Percentiles rank a stretch among this genome's conserved stretches.
phyloP scores from a whole-genome alignment of 495 filamentous ascomycete species.

The Aspergillus carlsbadensis region DNA sequence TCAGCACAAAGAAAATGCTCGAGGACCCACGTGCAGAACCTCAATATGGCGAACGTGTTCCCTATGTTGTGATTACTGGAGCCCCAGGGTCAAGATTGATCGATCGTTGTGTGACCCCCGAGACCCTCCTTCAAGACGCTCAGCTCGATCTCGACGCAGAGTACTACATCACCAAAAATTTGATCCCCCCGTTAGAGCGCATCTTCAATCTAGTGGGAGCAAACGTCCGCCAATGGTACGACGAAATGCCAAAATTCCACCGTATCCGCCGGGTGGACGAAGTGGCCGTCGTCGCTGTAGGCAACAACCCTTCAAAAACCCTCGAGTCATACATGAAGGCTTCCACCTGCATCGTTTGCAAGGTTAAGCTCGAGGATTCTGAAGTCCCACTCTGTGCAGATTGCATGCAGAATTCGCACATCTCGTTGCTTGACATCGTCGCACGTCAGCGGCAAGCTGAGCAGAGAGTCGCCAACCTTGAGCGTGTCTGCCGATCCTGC shows the following conservation, averaged over 20 bases:
- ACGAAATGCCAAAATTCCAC: constrained; percentile 92
- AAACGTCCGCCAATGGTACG: constrained; percentile 88
- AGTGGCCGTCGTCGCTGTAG: constrained; percentile 12
- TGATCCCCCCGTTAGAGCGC: constrained; percentile 91
- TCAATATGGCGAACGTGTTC: constrained; percentile 92
- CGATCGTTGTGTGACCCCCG: constrained; percentile 87
- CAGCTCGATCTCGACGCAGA: constrained; percentile 87
- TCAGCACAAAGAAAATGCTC: constrained; percentile 80
- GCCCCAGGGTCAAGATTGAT: constrained; percentile 81
- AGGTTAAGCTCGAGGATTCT: constrained; percentile 57
- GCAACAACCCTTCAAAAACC: constrained; percentile 54
- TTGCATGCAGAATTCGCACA: constrained; percentile 57
- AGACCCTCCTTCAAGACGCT: constrained; percentile 72
- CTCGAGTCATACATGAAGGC: constrained; percentile 87
- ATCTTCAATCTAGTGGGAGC: constrained; percentile 98
- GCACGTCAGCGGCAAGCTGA: constrained; percentile 61
- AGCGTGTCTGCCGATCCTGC: constrained; percentile 79
- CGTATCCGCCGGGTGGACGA: constrained; percentile 61
- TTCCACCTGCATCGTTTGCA: constrained; percentile 76
- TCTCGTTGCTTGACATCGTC: constrained; percentile 61
- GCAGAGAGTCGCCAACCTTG: constrained; percentile 62
- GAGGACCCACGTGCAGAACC: constrained; percentile 84
- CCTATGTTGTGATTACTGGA: constrained; percentile 89
- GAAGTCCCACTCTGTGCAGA: constrained; percentile 55
- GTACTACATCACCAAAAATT: constrained; percentile 94